Evolutionary conservation across 495 filamentous ascomycete species (phyloP).

Genomic region (Paragyromitra xinjiangensis): DNA sequence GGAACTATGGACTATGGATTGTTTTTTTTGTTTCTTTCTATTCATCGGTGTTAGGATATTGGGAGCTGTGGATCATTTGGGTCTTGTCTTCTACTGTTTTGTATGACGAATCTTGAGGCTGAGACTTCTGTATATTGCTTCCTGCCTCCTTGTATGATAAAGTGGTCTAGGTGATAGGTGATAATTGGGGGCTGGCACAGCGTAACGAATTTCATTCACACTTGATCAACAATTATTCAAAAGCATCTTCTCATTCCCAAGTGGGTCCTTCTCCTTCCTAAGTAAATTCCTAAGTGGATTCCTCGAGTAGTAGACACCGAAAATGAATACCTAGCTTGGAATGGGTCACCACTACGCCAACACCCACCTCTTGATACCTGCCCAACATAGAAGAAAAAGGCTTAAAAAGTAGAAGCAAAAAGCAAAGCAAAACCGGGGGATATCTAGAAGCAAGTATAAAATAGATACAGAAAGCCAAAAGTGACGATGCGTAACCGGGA

Average conservation of each 20-base stretch:
- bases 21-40: slow-evolving; percentile 40
- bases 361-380: background rate
- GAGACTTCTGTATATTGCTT: slow-evolving; percentile 24
- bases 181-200: slow-evolving; percentile 30
- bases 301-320: background rate
- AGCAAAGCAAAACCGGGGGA: slow-evolving; percentile 9
- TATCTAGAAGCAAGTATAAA: slow-evolving; percentile 23
- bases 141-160: slow-evolving; percentile 44
- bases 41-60: slow-evolving; percentile 31
- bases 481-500: slow-evolving; percentile 23
- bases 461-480: slow-evolving; percentile 30
- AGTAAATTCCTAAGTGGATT: background rate
- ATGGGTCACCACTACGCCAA: background rate
- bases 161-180: background rate
- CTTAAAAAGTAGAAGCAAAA: slow-evolving; percentile 29
- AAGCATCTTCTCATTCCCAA: background rate
- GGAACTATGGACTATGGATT: slow-evolving; percentile 15
- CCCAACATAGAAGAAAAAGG: background rate
- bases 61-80: slow-evolving; percentile 2
- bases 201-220: slow-evolving; percentile 36
- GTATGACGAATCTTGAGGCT: slow-evolving; percentile 25
- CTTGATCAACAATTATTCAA: slow-evolving; percentile 13
- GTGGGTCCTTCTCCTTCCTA: background rate
- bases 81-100: background rate
- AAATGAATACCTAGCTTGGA: background rate